These are phyloP conservation scores for Alectoria sarmentosa DNA, from an alignment of 495 filamentous ascomycete genomes.

Conservation along the genomic window DNA sequence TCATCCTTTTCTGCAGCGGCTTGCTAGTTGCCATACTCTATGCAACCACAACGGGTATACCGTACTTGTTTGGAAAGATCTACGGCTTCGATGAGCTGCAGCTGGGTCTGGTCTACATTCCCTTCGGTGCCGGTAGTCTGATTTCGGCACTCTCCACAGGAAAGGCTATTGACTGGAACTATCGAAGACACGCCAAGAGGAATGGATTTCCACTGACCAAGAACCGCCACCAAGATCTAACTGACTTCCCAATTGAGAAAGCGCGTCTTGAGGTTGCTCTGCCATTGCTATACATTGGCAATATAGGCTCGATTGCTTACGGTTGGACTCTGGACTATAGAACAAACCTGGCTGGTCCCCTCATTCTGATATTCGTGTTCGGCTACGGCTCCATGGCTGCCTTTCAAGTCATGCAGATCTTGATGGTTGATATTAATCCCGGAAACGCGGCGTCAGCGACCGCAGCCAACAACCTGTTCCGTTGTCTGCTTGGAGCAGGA, in stretches of 20 bases:
- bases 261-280: conserved; percentile 40
- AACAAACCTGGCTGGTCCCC: conserved; percentile 32
- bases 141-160: conserved; percentile 23
- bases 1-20: conserved; percentile 50
- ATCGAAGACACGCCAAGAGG: conserved; percentile 19
- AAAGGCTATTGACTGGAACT: conserved; percentile 24
- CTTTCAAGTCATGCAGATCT: conserved; percentile 35
- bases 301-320: conserved; percentile 37
- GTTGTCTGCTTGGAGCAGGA: conserved; percentile 61
- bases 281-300: conserved; percentile 33
- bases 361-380: conserved; percentile 32
- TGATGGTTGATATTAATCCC: conserved; percentile 61
- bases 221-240: conserved; percentile 24
- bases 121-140: conserved; percentile 40
- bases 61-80: conserved; percentile 49
- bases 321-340: conserved; percentile 42
- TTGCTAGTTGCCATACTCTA: conserved; percentile 52
- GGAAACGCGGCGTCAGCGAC: conserved; percentile 55
- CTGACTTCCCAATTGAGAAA: conserved; percentile 45
- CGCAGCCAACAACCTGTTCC: conserved; percentile 62
- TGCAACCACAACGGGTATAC: conserved; percentile 45
- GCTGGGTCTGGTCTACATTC: conserved; percentile 46
- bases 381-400: conserved; percentile 34
- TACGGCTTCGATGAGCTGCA: conserved; percentile 45
- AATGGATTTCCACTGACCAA: conserved; percentile 17